Base-by-base conservation (phyloP, 805 yeast species). In the Starmerella geochares region DNA sequence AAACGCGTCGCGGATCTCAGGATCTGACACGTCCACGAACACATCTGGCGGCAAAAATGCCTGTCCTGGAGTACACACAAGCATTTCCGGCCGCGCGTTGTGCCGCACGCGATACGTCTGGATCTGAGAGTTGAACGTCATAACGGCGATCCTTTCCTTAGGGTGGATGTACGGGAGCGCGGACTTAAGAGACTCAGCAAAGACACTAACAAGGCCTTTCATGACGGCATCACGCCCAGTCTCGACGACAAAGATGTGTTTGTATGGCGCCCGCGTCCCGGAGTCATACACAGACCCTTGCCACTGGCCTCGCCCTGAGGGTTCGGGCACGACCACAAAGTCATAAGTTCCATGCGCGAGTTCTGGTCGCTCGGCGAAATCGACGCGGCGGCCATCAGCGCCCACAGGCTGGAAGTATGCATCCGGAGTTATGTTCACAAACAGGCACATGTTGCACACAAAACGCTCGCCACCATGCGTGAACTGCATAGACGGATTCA, bases 361-460 rank as follows among this genome's bases (percentile, higher is more conserved):
- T 60, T 90, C 97, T 0, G 94, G 88, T 44, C 87, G 73, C 38
- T 70, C 68, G 31, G 66, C 68, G 55, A 76, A 71, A 66, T 86
- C 95, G 9, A 76, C 65, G 58, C 95, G 72, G 47, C 76, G 71
- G 20, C 81, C 83, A 21, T 74, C 70, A 3, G 72, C 67, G 58
- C 81, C 86, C 7, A 82, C 64, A 28, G 81, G 78, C 31, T 83
- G 71, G 49, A 69, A 69, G 60, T 86, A 87, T 32, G 81, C 87
- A 9, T 65, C 63, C 0, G 94, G 85, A 14, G 83, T 77, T 4
- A 71, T 69, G 60, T 81, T 83, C 48, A 86, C 76, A 58, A 83
- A 83, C 54, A 79, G 79, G 68, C 98, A 92, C 60, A 92, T 76
- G 65, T 90, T 90, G 71, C 98, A 92, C 11, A 77, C 71, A 65